Evolutionary conservation across 2,329 filamentous ascomycete genomes (phyloP), one percentile per base, ranked within the genome.

Genomic region (Ophiocordyceps sinensis): DNA sequence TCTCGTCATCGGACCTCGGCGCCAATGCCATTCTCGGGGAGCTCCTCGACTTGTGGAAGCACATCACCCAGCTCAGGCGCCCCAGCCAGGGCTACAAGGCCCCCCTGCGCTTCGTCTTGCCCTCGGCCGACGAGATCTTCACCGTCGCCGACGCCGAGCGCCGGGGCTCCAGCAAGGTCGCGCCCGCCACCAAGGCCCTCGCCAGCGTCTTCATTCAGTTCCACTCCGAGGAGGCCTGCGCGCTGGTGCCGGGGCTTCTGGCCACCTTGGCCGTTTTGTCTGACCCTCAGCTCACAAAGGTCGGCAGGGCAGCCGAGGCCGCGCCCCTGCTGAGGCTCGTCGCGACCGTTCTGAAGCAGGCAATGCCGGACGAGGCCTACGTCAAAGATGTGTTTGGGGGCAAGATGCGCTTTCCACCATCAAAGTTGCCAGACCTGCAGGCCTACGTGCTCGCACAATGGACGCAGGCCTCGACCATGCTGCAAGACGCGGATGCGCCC

Each of bases 1-100:
- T 50, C 26, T 28, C 43, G 4, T 41, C 41, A 7, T 26, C 36
- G 3, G 34, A 46, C 6, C 51, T 53, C 21, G 43, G 38, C 2
- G 39, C 54, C 23, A 43, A 38, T 2, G 39, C 28, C 36, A 19
- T 58, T 15, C 38, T 56, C 34, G 41, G 50, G 0, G 58, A 63
- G 44, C 48, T 63, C 5, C 32, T 61, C 28, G 50, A 51, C 12
- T 43, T 63, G 40, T 64, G 62, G 62, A 55, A 56, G 47, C 57
- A 61, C 42, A 43, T 63, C 13, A 60, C 62, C 2, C 56, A 59
- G 39, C 46, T 63, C 32, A 53, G 49, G 35, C 53, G 61, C 11
- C 44, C 39, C 5, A 52, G 53, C n/a, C 54, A 58, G 35, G 28
- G 42, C 7, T n/a, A 28, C 15, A 13, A 23, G 40, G 40, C 11